phyloP scores from a whole-genome alignment of 2,329 filamentous ascomycete species.

The Ceratocystis diversiconidia region DNA sequence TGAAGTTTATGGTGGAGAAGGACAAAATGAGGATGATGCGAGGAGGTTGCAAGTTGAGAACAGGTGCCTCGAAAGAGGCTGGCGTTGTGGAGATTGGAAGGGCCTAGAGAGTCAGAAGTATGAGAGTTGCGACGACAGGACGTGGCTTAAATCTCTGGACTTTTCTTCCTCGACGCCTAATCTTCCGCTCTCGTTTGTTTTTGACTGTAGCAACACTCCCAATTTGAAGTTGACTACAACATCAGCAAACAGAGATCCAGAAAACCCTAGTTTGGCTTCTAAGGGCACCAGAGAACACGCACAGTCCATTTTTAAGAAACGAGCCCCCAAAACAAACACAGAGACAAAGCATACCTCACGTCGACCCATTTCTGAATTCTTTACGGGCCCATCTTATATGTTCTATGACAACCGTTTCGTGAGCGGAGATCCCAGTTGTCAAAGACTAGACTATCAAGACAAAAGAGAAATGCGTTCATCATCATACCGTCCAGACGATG shows the following conservation, averaged over 20 bases:
- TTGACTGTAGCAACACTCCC: neutral
- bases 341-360: neutral
- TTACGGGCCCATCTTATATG: neutral
- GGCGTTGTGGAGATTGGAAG: neutral
- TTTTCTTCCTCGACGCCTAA: neutral
- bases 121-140: neutral
- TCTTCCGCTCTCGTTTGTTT: neutral
- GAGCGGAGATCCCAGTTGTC: neutral
- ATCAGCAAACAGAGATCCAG: neutral
- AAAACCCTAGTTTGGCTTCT: neutral
- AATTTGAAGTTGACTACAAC: neutral
- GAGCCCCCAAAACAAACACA: neutral
- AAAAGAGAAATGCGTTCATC: slow-evolving; percentile 8
- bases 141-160: neutral
- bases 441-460: neutral
- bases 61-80: neutral
- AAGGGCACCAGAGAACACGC: neutral
- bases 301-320: neutral
- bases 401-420: neutral
- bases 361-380: neutral
- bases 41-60: neutral
- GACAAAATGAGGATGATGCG: slow-evolving; percentile 3
- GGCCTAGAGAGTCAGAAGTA: neutral
- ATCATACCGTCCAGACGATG: slow-evolving; percentile 10
- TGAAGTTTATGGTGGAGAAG: neutral